Conservation (phyloP, 2,329 filamentous ascomycete species). For the Chrysoporthe puriensis region DNA sequence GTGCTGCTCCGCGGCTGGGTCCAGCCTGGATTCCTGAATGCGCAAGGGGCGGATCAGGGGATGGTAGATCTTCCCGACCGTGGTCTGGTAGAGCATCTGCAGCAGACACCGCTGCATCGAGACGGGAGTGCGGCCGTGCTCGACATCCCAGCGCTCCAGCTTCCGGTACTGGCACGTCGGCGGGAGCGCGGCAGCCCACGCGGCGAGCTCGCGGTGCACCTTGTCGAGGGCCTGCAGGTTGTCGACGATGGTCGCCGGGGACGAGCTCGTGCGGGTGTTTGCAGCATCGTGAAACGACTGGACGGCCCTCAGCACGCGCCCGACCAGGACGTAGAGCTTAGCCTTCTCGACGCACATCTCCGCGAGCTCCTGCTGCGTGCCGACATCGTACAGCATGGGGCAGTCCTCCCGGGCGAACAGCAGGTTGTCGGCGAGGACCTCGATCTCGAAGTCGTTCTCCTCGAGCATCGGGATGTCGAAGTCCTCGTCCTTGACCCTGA, state of each 20-base stretch:
- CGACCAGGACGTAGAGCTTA: slow-evolving; percentile 86
- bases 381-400: slow-evolving; percentile 69
- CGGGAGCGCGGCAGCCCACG: slow-evolving; percentile 76
- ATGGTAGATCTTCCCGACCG: slow-evolving; percentile 85
- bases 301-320: slow-evolving; percentile 85
- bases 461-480: slow-evolving; percentile 92
- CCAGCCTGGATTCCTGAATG: slow-evolving; percentile 50
- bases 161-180: slow-evolving; percentile 70
- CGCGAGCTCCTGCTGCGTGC: slow-evolving; percentile 78
- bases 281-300: slow-evolving; percentile 78
- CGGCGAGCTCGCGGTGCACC: slow-evolving; percentile 78
- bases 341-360: slow-evolving; percentile 91
- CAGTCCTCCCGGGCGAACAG: slow-evolving; percentile 72
- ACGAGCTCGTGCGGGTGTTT: slow-evolving; percentile 77
- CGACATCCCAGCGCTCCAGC: slow-evolving; percentile 57
- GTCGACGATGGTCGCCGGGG: slow-evolving; percentile 12
- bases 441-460: slow-evolving; percentile 82
- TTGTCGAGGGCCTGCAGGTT: slow-evolving; percentile 67
- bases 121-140: slow-evolving; percentile 62
- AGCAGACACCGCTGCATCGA: slow-evolving; percentile 81
- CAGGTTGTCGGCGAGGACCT: slow-evolving; percentile 67
- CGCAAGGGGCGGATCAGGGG: slow-evolving; percentile 77
- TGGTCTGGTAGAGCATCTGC: slow-evolving; percentile 93
- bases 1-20: slow-evolving; percentile 51
- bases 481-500: slow-evolving; percentile 89